These are phyloP conservation scores for Komagataella populi DNA, from an alignment of 805 yeast genomes.

Conservation along the genomic window DNA sequence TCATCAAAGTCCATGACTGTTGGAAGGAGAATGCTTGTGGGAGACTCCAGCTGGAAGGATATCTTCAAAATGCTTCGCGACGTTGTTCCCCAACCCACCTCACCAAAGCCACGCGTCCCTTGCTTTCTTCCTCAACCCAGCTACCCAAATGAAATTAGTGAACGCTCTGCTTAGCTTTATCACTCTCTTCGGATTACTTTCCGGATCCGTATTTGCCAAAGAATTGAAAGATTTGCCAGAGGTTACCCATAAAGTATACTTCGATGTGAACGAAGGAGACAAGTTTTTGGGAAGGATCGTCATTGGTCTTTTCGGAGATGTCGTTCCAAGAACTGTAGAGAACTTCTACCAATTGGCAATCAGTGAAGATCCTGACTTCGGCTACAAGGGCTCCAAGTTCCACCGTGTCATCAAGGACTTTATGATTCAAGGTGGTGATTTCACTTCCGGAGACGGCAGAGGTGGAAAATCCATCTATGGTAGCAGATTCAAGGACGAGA, in stretches of 20 bases:
- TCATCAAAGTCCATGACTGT: not conserved
- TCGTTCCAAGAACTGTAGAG: constrained; percentile 79
- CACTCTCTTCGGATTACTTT: not conserved
- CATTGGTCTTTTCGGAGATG: constrained; percentile 78
- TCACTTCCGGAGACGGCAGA: constrained; percentile 52
- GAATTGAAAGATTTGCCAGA: constrained; percentile 28
- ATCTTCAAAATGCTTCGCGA: not conserved
- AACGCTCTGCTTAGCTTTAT: not conserved
- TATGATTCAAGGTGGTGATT: constrained; percentile 79
- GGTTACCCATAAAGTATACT: constrained; percentile 70
- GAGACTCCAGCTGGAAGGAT: not conserved
- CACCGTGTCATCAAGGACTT: constrained; percentile 62
- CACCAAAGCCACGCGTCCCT: not conserved
- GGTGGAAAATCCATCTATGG: constrained; percentile 73
- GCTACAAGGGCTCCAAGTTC: constrained; percentile 50
- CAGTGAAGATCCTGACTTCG: constrained; percentile 59
- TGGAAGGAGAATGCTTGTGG: not conserved
- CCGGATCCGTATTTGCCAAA: constrained; percentile 1
- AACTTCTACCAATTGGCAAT: constrained; percentile 73
- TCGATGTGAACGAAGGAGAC: constrained; percentile 76
- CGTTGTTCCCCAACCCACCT: not conserved
- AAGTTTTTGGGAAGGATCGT: constrained; percentile 67
- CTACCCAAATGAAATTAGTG: not conserved
- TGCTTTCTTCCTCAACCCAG: not conserved
- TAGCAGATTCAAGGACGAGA: constrained; percentile 52